These are phyloP conservation scores for Elsinoe australis DNA, from an alignment of 2,329 filamentous ascomycete species.

Conservation along the genomic window DNA sequence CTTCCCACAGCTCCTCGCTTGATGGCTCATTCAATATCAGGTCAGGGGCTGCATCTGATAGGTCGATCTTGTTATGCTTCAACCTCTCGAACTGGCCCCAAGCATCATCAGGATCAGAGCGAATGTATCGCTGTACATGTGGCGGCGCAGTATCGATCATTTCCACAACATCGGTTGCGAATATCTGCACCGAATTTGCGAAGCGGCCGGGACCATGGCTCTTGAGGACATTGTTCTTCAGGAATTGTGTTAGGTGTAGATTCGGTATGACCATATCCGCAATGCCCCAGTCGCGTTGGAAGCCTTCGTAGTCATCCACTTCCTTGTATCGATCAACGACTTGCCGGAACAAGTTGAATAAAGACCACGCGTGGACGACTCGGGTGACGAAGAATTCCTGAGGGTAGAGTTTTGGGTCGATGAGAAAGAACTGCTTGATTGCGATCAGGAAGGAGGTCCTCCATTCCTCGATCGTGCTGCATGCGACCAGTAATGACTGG, in stretches of 20 bases:
- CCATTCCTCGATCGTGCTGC: conserved; percentile 35
- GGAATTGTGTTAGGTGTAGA: no score
- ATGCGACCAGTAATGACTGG: conserved; percentile 45
- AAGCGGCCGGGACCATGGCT: conserved; percentile 1
- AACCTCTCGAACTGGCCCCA: conserved; percentile 10
- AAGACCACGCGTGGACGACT: conserved; percentile 39
- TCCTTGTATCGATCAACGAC: not conserved
- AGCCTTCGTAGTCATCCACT: not conserved
- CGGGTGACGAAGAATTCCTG: conserved; percentile 47
- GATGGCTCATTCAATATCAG: not conserved
- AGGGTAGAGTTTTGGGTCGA: conserved; percentile 47
- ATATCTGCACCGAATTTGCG: not conserved
- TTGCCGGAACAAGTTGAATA: not conserved
- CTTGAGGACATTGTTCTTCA: not conserved
- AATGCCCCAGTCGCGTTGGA: conserved; percentile 4
- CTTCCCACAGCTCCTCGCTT: no score
- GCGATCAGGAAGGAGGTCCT: conserved; percentile 40
- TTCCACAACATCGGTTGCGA: not conserved
- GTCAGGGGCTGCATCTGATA: not conserved
- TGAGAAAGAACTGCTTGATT: conserved; percentile 43
- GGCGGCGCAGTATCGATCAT: not conserved
- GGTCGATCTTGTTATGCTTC: conserved; percentile 9
- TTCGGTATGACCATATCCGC: conserved; percentile 1
- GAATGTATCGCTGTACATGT: not conserved
- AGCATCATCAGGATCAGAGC: not conserved